Evolutionary conservation across 192 early-diverging fungal genomes (phyloP), one percentile per base, ranked within the genome.

Genomic region (Backusella australiensis): DNA sequence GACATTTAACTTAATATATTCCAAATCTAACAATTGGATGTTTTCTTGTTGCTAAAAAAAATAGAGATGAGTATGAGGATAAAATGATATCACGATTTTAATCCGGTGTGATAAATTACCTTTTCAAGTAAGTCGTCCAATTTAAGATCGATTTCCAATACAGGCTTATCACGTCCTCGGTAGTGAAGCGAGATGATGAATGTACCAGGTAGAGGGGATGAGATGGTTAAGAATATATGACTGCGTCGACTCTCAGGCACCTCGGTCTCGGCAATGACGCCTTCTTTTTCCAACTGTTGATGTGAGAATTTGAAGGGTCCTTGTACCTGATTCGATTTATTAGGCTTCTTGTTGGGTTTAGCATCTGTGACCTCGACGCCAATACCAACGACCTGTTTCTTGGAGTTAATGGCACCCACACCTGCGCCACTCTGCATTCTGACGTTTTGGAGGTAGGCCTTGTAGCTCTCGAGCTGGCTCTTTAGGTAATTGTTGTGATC

Each of bases 61-160:
- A 29, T 4, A 39, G 34, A 76, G 23, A 36, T 39, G 21, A 7
- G 3, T 0, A 73, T 72, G 19, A 21, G 1, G 14, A 35, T 26
- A 39, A 15, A 4, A 38, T n/a, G 53, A 29, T 72, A 77, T 38
- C 19, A 7, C 17, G 21, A 2, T 69, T 21, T 29, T 34, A 34
- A 34, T 6, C 29, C 38, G 38, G 38, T 46, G 44, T 59, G 15
- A 15, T 26, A 23, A 42, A 15, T 72, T 84, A 88, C 88, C 85
- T 92, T 93, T 80, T 92, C 92, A 53, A 93, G 78, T 77, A 94
- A 77, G 77, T 94, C 92, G 79, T 93, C 93, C 53, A 98, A 83
- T 71, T 96, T 92, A 72, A 98, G 87, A 81, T 98, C 96, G 93
- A 98, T 98, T 82, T 96, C 95, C 73, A 98, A 81, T 36, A 98